phyloP scores from a whole-genome alignment of 1,284 basidiomycete species.

The Irpex lacteus region DNA sequence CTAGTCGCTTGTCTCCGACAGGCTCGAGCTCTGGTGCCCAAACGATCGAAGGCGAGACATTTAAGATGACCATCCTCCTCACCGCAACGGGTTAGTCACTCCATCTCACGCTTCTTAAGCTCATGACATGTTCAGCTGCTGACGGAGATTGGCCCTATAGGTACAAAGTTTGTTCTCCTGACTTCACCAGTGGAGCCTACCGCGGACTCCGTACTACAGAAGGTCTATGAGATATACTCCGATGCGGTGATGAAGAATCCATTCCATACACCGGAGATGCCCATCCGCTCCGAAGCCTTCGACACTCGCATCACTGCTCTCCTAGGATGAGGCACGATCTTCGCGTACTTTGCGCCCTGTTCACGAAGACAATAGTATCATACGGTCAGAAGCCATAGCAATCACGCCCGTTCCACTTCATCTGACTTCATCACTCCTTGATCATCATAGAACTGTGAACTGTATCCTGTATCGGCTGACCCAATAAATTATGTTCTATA shows the following conservation, averaged over 20 bases:
- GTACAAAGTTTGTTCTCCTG: constrained; percentile 96
- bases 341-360: not conserved
- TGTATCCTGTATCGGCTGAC: not conserved
- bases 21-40: constrained; percentile 85
- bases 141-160: constrained; percentile 38
- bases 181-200: constrained; percentile 76
- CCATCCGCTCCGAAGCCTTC: constrained; percentile 89
- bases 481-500: constrained; percentile 2
- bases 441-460: not conserved
- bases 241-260: constrained; percentile 99
- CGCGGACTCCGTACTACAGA: constrained; percentile 73
- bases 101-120: not conserved
- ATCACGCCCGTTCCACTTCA: not conserved
- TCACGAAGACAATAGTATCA: not conserved
- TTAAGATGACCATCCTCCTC: constrained; percentile 87
- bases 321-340: constrained; percentile 38
- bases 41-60: constrained; percentile 91
- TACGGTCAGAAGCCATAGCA: not conserved
- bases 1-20: constrained; percentile 85
- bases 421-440: not conserved
- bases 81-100: constrained; percentile 82
- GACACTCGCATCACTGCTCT: constrained; percentile 69
- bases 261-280: constrained; percentile 99
- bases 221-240: constrained; percentile 87
- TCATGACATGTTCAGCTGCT: constrained; percentile 3